phyloP scores from a whole-genome alignment of 495 filamentous ascomycete genomes.

The Thermothielavioides terrestris region DNA sequence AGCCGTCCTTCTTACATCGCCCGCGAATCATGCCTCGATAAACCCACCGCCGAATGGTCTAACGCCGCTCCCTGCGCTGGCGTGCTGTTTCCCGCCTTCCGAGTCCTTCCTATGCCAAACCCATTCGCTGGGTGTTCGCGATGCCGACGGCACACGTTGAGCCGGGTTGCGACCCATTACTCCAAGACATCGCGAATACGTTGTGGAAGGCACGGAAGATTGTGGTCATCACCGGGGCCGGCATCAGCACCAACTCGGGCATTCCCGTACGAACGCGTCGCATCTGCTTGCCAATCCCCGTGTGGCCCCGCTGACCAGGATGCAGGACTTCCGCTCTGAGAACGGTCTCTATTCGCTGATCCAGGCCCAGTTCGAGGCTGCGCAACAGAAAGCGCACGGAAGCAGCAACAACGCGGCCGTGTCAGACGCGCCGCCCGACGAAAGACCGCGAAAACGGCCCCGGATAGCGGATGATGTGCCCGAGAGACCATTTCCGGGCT shows the following conservation, averaged over 20 bases:
- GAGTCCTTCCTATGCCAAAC: not conserved
- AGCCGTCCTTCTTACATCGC: not conserved
- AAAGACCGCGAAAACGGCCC: slow-evolving; percentile 39
- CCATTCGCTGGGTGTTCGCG: slow-evolving; percentile 2
- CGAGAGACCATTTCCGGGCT: not conserved
- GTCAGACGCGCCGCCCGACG: slow-evolving; percentile 11
- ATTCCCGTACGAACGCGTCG: slow-evolving; percentile 48
- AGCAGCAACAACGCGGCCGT: slow-evolving; percentile 9
- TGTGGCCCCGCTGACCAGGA: slow-evolving; percentile 22
- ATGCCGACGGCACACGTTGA: slow-evolving; percentile 51
- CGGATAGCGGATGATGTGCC: slow-evolving; percentile 18
- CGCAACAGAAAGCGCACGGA: slow-evolving; percentile 14
- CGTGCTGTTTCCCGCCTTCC: not conserved
- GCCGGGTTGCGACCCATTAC: slow-evolving; percentile 38
- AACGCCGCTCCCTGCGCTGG: not conserved
- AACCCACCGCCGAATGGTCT: not conserved
- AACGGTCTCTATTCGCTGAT: slow-evolving; percentile 62
- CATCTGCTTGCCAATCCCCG: not conserved
- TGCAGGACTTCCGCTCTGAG: slow-evolving; percentile 61
- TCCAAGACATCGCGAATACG: slow-evolving; percentile 53
- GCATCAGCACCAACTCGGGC: slow-evolving; percentile 64
- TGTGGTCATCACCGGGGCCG: slow-evolving; percentile 60
- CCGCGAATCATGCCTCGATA: not conserved
- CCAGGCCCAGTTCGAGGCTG: slow-evolving; percentile 52
- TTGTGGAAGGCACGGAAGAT: slow-evolving; percentile 54